Percentiles rank a stretch among this genome's conserved stretches.
phyloP scores from a whole-genome alignment of 2,329 filamentous ascomycete species.

The Decorospora gaudefroyi region DNA sequence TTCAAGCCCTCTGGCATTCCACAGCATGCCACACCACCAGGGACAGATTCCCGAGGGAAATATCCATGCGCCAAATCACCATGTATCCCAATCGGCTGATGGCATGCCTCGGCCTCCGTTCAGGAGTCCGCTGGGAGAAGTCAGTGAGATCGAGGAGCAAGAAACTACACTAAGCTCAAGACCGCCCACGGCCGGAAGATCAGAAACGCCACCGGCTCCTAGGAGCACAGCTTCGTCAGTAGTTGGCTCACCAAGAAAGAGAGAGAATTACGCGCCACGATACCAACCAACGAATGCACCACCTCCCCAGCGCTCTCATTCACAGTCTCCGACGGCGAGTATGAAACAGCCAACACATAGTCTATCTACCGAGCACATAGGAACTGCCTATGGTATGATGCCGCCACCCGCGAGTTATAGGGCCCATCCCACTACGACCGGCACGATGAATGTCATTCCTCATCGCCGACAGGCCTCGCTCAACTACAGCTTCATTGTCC shows the following conservation, averaged over 20 bases:
- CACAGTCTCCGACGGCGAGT: constrained; percentile 63
- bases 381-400: constrained; percentile 58
- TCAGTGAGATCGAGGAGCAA: constrained; percentile 43
- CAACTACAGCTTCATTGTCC: constrained; percentile 60
- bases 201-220: constrained; percentile 43
- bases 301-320: constrained; percentile 55
- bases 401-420: constrained; percentile 48
- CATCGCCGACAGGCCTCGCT: constrained; percentile 51
- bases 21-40: constrained; percentile 44
- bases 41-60: constrained; percentile 19
- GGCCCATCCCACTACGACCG: constrained; percentile 24
- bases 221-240: constrained; percentile 41
- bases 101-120: constrained; percentile 32
- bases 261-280: constrained; percentile 52
- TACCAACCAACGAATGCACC: constrained; percentile 49
- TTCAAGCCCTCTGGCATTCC: constrained; percentile 66
- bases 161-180: constrained; percentile 19
- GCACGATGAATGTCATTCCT: constrained; percentile 36
- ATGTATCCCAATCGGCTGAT: constrained; percentile 37
- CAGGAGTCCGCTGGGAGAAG: constrained; percentile 39
- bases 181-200: constrained; percentile 31
- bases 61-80: constrained; percentile 25
- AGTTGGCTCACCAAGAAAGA: constrained; percentile 49
- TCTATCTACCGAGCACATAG: constrained; percentile 56
- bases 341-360: constrained; percentile 54